Conservation (phyloP, 495 filamentous ascomycete genomes). For the Terfezia claveryi region DNA sequence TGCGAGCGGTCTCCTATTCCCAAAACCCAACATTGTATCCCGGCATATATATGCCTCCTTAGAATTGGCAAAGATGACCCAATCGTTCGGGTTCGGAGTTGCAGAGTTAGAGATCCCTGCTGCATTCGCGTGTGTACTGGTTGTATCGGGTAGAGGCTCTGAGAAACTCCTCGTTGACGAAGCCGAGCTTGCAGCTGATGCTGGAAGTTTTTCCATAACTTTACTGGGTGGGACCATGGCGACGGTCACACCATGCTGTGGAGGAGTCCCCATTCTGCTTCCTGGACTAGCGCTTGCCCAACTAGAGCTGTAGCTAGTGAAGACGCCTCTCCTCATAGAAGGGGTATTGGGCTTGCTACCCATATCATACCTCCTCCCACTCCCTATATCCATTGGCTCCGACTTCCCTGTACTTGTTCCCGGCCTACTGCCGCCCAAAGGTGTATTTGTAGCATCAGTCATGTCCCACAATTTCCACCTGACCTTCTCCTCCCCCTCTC, state of each 20-base stretch:
- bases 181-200: neutral
- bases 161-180: neutral
- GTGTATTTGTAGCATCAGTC: constrained; percentile 14
- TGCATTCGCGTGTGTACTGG: neutral
- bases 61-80: constrained; percentile 16
- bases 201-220: neutral
- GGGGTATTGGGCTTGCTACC: neutral
- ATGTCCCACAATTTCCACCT: constrained; percentile 18
- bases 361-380: neutral
- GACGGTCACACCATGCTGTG: neutral
- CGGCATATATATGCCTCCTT: constrained; percentile 29
- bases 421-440: neutral
- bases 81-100: constrained; percentile 7
- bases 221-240: neutral
- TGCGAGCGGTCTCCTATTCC: constrained; percentile 40
- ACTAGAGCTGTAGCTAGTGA: neutral
- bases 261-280: neutral
- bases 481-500: constrained; percentile 77
- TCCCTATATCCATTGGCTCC: neutral
- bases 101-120: neutral
- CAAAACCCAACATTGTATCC: constrained; percentile 28
- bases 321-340: neutral
- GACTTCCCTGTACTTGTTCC: neutral
- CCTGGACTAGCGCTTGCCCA: neutral
- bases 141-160: neutral